Evolutionary conservation across 176 grass and related monocot genomes (phyloP).

Genomic region (Aegilops speltoides): DNA sequence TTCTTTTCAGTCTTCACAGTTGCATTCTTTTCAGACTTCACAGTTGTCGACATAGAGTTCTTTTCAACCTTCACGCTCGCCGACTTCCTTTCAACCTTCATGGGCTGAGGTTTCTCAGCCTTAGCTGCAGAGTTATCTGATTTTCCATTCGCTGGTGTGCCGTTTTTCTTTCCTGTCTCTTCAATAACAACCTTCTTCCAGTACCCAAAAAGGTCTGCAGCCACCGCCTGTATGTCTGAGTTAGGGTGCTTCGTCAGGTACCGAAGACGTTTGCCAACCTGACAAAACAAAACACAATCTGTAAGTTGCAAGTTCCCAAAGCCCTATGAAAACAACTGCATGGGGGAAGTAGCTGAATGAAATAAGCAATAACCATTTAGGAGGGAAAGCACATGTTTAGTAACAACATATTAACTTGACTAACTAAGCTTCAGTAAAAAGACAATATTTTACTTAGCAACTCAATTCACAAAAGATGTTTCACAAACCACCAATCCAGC

Average conservation of each 20-base stretch:
- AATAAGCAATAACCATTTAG: neutral
- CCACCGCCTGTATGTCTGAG: slow-evolving; percentile 52
- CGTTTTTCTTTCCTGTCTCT: slow-evolving; percentile 71
- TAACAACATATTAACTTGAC: neutral
- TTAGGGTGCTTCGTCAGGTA: slow-evolving; percentile 83
- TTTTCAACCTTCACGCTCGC: slow-evolving; percentile 24
- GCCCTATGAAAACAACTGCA: neutral
- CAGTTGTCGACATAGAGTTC: slow-evolving; percentile 9
- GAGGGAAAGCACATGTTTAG: neutral
- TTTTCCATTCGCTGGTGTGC: slow-evolving; percentile 36
- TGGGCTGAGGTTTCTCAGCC: slow-evolving; percentile 32
- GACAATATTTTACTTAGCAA: neutral
- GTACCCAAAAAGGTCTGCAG: slow-evolving; percentile 63
- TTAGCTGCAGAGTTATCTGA: slow-evolving; percentile 33
- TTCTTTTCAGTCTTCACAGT: slow-evolving; percentile 38
- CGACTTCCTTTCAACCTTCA: slow-evolving; percentile 40
- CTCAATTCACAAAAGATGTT: neutral
- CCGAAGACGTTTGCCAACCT: slow-evolving; percentile 82
- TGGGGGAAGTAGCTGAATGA: neutral
- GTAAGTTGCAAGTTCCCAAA: neutral
- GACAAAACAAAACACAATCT: slow-evolving; percentile 16
- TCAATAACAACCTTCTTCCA: slow-evolving; percentile 91
- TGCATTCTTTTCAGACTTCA: slow-evolving; percentile 36
- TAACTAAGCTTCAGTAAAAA: neutral
- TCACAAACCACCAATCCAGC: neutral